A percentile compares a stretch with the other conserved stretches of the same genome.
phyloP scores from a whole-genome alignment of 148 eudicot species.

The Chenopodium formosanum region DNA sequence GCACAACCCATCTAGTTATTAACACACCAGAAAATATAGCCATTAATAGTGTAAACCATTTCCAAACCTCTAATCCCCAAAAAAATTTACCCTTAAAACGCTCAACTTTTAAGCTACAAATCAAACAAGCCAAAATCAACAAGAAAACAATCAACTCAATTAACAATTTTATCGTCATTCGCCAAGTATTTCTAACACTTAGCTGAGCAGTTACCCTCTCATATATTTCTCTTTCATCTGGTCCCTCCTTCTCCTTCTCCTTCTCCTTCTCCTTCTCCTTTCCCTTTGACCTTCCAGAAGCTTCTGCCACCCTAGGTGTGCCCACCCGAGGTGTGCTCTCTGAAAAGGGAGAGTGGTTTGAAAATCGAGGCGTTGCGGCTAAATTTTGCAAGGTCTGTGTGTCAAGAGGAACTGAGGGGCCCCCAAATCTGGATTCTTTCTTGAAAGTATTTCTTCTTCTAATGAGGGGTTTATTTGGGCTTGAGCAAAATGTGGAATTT shows the following conservation, averaged over 20 bases:
- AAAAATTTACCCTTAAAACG: slow-evolving; percentile 30
- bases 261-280: slow-evolving; percentile 30
- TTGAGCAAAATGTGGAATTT: slow-evolving; percentile 31
- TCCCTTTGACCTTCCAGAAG: slow-evolving; percentile 18
- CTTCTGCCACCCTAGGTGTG: neutral
- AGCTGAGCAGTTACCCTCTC: slow-evolving; percentile 52
- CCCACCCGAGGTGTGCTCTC: too few species aligned
- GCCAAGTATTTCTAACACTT: slow-evolving; percentile 42
- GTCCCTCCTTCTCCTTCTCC: slow-evolving; percentile 30
- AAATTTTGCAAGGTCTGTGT: slow-evolving; percentile 17
- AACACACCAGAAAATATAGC: slow-evolving; percentile 72
- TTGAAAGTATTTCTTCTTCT: slow-evolving; percentile 40
- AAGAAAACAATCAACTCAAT: slow-evolving; percentile 48
- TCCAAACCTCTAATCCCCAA: slow-evolving; percentile 58
- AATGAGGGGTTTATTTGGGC: slow-evolving; percentile 42
- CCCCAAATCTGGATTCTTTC: slow-evolving; percentile 66
- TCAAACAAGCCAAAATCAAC: slow-evolving; percentile 38
- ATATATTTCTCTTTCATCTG: slow-evolving; percentile 65
- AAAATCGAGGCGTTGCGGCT: slow-evolving; percentile 10
- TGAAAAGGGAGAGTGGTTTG: slow-evolving; percentile 29
- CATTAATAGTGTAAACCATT: slow-evolving; percentile 66
- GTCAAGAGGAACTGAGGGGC: slow-evolving; percentile 47
- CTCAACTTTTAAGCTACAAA: slow-evolving; percentile 50
- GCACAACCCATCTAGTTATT: slow-evolving; percentile 61
- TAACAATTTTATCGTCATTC: slow-evolving; percentile 49